Percentiles rank a stretch among this genome's conserved stretches.
Evolutionary conservation across 306 rosid species (phyloP).

Genomic region (Prosopis cineraria): DNA sequence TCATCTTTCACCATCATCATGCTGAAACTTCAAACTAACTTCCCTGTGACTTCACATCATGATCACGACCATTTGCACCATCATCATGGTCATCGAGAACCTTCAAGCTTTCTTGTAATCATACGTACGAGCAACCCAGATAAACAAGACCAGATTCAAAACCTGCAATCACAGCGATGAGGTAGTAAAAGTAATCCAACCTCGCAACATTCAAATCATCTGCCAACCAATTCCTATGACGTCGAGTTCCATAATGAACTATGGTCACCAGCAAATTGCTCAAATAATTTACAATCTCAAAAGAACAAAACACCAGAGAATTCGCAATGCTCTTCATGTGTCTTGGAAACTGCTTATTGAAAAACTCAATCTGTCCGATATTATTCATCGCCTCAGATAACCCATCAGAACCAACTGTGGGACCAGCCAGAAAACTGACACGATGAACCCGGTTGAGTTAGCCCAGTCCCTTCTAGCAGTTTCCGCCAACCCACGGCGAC

Average conservation of each 20-base stretch:
- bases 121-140: slow-evolving; percentile 50
- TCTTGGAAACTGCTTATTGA: slow-evolving; percentile 63
- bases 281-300: slow-evolving; percentile 58
- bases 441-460: background rate
- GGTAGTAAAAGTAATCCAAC: slow-evolving; percentile 67
- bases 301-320: slow-evolving; percentile 54
- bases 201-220: slow-evolving; percentile 65
- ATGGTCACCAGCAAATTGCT: slow-evolving; percentile 47
- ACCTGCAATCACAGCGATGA: slow-evolving; percentile 48
- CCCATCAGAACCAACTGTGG: slow-evolving; percentile 72
- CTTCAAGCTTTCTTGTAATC: slow-evolving; percentile 50
- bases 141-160: slow-evolving; percentile 54
- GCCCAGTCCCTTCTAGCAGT: slow-evolving; percentile 33
- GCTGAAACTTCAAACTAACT: too few species aligned
- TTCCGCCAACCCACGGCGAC: slow-evolving; percentile 39
- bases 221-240: slow-evolving; percentile 64
- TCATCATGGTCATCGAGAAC: background rate
- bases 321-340: slow-evolving; percentile 75
- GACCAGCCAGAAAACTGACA: slow-evolving; percentile 58
- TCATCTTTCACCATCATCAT: too few species aligned
- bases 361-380: slow-evolving; percentile 66
- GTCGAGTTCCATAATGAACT: slow-evolving; percentile 44
- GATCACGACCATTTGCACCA: background rate
- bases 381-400: slow-evolving; percentile 59
- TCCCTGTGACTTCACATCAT: slow-evolving; percentile 42